These are phyloP conservation scores for Purshia tridentata DNA, from an alignment of 306 rosid species.

Conservation along the genomic window DNA sequence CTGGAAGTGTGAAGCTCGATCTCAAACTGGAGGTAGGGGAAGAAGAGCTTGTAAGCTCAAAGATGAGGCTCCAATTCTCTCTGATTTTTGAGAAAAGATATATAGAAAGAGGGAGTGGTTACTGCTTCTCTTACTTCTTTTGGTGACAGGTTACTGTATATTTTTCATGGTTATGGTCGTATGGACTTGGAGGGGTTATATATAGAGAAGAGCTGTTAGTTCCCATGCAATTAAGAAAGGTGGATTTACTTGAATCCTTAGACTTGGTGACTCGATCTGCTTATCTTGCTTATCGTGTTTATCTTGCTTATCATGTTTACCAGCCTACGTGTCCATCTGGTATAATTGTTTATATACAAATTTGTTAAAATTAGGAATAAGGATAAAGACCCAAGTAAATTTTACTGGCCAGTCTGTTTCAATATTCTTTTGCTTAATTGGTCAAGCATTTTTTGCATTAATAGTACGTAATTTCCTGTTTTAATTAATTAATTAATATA, in stretches of 20 bases:
- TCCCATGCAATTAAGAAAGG: not conserved
- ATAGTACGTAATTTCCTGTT: too few species aligned
- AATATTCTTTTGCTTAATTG: too few species aligned
- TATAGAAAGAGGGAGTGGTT: not conserved
- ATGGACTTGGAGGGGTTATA: slow-evolving; percentile 9
- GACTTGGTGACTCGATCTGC: slow-evolving; percentile 26
- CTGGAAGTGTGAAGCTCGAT: not conserved
- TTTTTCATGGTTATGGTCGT: not conserved
- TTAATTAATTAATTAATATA: too few species aligned
- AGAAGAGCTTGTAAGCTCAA: not conserved
- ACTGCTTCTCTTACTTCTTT: not conserved
- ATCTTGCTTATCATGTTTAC: too few species aligned
- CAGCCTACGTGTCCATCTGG: not conserved
- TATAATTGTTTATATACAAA: not conserved
- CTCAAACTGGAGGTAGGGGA: not conserved
- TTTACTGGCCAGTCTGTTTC: too few species aligned
- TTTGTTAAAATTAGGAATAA: not conserved
- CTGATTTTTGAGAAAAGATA: not conserved
- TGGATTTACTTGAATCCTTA: slow-evolving; percentile 2
- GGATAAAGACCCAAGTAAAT: not conserved
- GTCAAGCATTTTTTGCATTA: too few species aligned
- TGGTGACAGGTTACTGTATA: too few species aligned
- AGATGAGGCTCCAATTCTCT: too few species aligned
- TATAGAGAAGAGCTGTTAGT: slow-evolving; percentile 22
- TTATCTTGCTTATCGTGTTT: too few species aligned